Conservation (phyloP, 2,329 filamentous ascomycete genomes). For the Gyromitra esculenta region DNA sequence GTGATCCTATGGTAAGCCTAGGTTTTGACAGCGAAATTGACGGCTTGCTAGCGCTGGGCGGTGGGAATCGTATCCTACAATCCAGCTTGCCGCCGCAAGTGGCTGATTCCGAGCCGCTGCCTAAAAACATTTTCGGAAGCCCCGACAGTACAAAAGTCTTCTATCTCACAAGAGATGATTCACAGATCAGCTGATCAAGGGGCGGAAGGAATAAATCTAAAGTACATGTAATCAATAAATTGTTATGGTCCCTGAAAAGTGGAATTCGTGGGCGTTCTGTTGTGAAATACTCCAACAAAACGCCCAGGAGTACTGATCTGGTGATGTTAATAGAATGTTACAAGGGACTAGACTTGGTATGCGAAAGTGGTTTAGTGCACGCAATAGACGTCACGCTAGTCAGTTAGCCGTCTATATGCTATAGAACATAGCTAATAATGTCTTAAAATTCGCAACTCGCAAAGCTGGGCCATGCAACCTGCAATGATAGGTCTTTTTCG, state of each 20-base stretch:
- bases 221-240: not conserved
- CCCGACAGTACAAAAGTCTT: not conserved
- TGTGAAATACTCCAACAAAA: not conserved
- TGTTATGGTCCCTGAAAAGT: not conserved
- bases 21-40: not conserved
- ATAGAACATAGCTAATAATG: not conserved
- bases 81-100: not conserved
- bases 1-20: not conserved
- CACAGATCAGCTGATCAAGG: not conserved
- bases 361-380: no score
- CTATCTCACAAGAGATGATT: not conserved
- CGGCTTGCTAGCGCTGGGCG: not conserved
- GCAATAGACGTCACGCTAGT: not conserved
- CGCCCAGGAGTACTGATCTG: no score
- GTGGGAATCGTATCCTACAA: not conserved
- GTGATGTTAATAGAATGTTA: not conserved
- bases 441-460: not conserved
- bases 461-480: not conserved
- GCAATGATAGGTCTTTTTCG: no score
- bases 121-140: not conserved
- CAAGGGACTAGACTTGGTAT: not conserved
- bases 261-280: not conserved
- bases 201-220: not conserved
- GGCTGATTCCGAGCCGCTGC: not conserved
- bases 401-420: not conserved